Conservation (phyloP, 257 asterid genomes). For the Capsicum rhomboideum region DNA sequence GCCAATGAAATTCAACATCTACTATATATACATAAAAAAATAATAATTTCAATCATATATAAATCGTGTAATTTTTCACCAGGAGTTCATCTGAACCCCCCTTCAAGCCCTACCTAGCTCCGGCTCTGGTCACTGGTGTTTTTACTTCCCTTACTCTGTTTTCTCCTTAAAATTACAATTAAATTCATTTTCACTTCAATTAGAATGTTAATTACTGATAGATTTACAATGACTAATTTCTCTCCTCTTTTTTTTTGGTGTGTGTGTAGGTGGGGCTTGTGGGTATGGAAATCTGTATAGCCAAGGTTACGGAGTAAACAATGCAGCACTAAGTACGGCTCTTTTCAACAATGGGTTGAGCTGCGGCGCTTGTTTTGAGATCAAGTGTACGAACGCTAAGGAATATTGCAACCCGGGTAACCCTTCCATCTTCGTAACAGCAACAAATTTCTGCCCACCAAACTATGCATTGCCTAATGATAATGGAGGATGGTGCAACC, state of each 20-base stretch:
- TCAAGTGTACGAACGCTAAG: constrained; percentile 42
- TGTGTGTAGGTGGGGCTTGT: constrained; percentile 55
- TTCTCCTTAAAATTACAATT: not conserved
- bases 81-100: too few relatives aligned
- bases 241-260: not conserved
- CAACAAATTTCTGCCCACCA: constrained; percentile 63
- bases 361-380: constrained; percentile 76
- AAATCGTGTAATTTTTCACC: too few relatives aligned
- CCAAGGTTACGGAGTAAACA: constrained; percentile 78
- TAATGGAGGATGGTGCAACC: constrained; percentile 67
- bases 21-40: too few relatives aligned
- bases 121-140: too few relatives aligned
- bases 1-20: too few relatives aligned
- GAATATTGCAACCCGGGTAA: constrained; percentile 47
- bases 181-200: not conserved
- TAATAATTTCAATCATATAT: too few relatives aligned
- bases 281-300: constrained; percentile 77
- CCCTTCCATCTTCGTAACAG: constrained; percentile 50
- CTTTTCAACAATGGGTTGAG: constrained; percentile 64
- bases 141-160: too few relatives aligned
- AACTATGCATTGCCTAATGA: constrained; percentile 44
- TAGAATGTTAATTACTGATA: not conserved
- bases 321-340: constrained; percentile 68
- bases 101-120: too few relatives aligned
- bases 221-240: not conserved